Evolutionary conservation across 208 protist genomes (phyloP), one percentile per base, ranked within the genome.

Genomic region (Leishmania guyanensis): DNA sequence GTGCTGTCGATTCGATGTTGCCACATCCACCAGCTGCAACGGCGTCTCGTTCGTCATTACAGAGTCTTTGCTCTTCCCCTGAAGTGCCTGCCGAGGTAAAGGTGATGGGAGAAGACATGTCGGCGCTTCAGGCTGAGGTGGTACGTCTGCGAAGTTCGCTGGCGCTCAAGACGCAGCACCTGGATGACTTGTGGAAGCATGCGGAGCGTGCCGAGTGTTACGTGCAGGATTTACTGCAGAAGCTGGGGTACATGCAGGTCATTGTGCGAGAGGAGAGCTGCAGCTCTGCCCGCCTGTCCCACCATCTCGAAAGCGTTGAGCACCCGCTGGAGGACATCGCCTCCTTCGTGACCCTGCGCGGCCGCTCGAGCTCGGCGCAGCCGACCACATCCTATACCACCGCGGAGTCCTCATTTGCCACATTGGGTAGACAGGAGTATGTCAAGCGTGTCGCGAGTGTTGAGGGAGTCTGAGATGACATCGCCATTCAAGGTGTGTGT

Each of bases 161-260:
- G 10, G 26, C 16, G 16, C 36, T 53, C 75, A 80, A 84, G 80
- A 83, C 79, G 36, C 43, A 71, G 80, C 70, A 82, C 26, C 62
- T 88, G n/a, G 78, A 78, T 20, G 66, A 64, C 17, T 54, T 84
- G 75, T 79, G 66, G 79, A 76, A 78, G 29, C 79, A 74, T 3
- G 84, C 78, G 51, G 79, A 81, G 65, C 58, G 62, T 14, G 84
- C 84, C 29, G 84, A 87, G 79, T 1, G 36, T 20, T 72, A 48
- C 51, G 72, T 87, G 46, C 22, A 46, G 53, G 70, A 79, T 20
- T 43, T 84, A 5, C 56, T 79, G 2, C 71, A 36, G 39, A 50
- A 77, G 56, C 70, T 87, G 3, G 76, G 53, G 20, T 60, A 68
- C 29, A 48, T 75, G 50, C 75, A 78, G 71, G 51, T n/a, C 33